Percentiles rank a stretch among this genome's conserved stretches.
These are phyloP conservation scores for Ramularia endophylla DNA, from an alignment of 2,329 filamentous ascomycete genomes.

Conservation along the genomic window DNA sequence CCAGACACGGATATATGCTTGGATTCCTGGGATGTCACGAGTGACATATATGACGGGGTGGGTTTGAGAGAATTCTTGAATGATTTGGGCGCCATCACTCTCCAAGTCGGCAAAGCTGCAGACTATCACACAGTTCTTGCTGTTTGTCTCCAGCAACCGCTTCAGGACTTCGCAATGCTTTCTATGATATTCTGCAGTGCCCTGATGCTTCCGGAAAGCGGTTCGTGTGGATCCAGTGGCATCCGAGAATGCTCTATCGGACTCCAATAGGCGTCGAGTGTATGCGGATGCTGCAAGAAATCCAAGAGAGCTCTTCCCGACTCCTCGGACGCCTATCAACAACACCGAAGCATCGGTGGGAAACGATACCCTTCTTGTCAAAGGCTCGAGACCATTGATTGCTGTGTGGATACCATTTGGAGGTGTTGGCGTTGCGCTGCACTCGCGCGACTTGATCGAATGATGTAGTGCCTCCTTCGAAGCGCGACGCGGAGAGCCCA, in stretches of 20 bases:
- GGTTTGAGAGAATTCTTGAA: slow-evolving; percentile 56
- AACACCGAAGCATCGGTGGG: slow-evolving; percentile 62
- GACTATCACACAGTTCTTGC: slow-evolving; percentile 60
- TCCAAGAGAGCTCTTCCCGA: slow-evolving; percentile 69
- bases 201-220: slow-evolving; percentile 58
- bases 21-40: slow-evolving; percentile 60
- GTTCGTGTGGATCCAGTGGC: slow-evolving; percentile 56
- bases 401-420: slow-evolving; percentile 7
- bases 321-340: slow-evolving; percentile 65
- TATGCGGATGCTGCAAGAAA: slow-evolving; percentile 69
- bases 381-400: slow-evolving; percentile 5
- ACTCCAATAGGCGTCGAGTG: slow-evolving; percentile 61
- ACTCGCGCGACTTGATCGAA: slow-evolving; percentile 11
- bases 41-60: slow-evolving; percentile 68
- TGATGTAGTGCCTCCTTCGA: slow-evolving; percentile 14
- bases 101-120: slow-evolving; percentile 66
- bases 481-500: slow-evolving; percentile 5
- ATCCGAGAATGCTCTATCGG: slow-evolving; percentile 62
- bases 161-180: slow-evolving; percentile 59
- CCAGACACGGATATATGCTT: slow-evolving; percentile 52
- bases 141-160: slow-evolving; percentile 53
- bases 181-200: slow-evolving; percentile 55
- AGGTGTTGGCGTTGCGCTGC: slow-evolving; percentile 16
- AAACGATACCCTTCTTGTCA: slow-evolving; percentile 36
- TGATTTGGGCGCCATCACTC: slow-evolving; percentile 52